Evolutionary conservation across 352 stramenopile genomes (phyloP), one percentile per base, ranked within the genome.

Genomic region (Plasmopara muralis): DNA sequence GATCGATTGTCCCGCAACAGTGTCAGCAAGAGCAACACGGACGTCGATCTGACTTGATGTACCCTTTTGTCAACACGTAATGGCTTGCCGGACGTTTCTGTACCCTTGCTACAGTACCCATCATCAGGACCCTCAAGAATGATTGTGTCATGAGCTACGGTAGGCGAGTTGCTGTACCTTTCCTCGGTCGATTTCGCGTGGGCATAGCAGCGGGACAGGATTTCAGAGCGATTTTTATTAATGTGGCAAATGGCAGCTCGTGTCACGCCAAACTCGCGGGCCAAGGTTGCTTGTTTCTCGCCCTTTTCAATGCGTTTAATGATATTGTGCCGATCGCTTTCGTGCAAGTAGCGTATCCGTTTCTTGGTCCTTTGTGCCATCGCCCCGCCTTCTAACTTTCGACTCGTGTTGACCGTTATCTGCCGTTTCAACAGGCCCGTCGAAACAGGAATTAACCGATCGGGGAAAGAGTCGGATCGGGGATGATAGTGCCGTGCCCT

Each of bases 161-260:
- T 1, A 25, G 20, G 3, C 1, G 20, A 25, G 20, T 1, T 25
- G 20, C 20, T 25, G 42, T 66, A 84, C 76, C 77, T 68, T 50
- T 80, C 72, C 30, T 80, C 63, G 4, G 68, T 67, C 4, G 72
- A 78, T 44, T 84, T 72, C 28, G 77, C 65, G 25, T 83, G 48
- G 52, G 78, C 53, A 29, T 84, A 73, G 59, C 78, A 85, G 37
- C 74, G 74, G 16, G 74, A 73, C n/a, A 89, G 60, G 53, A 89
- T 85, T 60, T 84, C 75, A 7, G 70, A 72, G 34, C 70, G 69
- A 46, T 89, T 86, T 57, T 89, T 89, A 48, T 89, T 89, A 51
- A 89, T 89, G 55, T 86, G 75, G 51, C 77, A 88, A 47, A 88
- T 81, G 14, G 77, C 77, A 0, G 77, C 75, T 6, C 77, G 56